Evolutionary conservation across 108 stramenopile species (phyloP).

Genomic region (Skeletonema costatum): DNA sequence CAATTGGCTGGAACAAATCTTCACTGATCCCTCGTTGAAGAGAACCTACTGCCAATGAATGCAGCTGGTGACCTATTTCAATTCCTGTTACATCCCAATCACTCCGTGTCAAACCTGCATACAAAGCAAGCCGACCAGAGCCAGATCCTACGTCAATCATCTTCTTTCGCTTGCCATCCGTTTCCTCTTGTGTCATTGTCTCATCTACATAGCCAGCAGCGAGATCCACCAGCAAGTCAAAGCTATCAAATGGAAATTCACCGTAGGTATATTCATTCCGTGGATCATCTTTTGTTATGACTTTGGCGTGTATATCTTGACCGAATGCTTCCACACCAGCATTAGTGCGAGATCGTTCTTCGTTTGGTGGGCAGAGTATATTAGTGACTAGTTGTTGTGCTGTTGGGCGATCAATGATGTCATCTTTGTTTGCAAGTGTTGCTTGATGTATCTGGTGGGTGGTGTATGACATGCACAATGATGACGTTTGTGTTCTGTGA

Average conservation of each 20-base stretch:
- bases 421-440: not conserved
- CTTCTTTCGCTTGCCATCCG: not conserved
- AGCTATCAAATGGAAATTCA: slow-evolving; percentile 77
- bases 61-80: slow-evolving; percentile 63
- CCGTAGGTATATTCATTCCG: slow-evolving; percentile 68
- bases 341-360: slow-evolving; percentile 22
- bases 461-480: not conserved
- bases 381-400: slow-evolving; percentile 9
- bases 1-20: slow-evolving; percentile 17
- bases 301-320: not conserved
- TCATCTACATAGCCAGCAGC: slow-evolving; percentile 36
- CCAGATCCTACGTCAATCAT: slow-evolving; percentile 82
- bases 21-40: slow-evolving; percentile 31
- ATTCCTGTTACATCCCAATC: slow-evolving; percentile 72
- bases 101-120: slow-evolving; percentile 61
- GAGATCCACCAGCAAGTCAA: slow-evolving; percentile 67
- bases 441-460: not conserved
- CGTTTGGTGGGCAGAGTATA: slow-evolving; percentile 23
- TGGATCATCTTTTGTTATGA: slow-evolving; percentile 54
- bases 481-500: not conserved
- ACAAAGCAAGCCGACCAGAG: slow-evolving; percentile 66
- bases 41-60: slow-evolving; percentile 52
- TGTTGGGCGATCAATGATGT: not conserved
- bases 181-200: not conserved
- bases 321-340: slow-evolving; percentile 36